These are phyloP conservation scores for Sclerotinia subarctica DNA, from an alignment of 2,329 filamentous ascomycete species.

Conservation along the genomic window DNA sequence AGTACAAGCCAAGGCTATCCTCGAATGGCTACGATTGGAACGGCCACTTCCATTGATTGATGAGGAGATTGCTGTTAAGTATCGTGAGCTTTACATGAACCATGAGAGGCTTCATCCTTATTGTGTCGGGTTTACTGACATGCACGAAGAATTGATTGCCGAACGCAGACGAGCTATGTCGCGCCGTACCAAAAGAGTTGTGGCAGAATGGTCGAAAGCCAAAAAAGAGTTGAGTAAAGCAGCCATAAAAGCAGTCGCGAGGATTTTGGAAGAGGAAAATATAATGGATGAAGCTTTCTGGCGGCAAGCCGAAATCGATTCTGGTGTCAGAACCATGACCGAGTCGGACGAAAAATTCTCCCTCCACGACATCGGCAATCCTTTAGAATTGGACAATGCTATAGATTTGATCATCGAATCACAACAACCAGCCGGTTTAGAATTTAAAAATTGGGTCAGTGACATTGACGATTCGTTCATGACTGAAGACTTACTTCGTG, in stretches of 20 bases:
- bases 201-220: no score
- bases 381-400: neutral
- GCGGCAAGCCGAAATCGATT: constrained; percentile 11
- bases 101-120: neutral
- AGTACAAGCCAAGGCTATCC: neutral
- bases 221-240: rapidly evolving
- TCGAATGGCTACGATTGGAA: neutral
- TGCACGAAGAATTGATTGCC: neutral
- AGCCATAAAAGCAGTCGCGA: rapidly evolving
- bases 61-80: neutral
- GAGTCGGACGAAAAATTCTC: neutral
- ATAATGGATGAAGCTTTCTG: neutral
- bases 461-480: neutral
- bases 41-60: constrained; percentile 9
- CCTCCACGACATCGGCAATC: neutral
- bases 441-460: neutral
- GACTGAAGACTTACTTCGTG: neutral
- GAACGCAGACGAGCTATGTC: rapidly evolving
- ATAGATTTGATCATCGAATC: neutral
- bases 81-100: rapidly evolving
- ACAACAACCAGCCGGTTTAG: neutral
- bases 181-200: rapidly evolving
- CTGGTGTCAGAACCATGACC: neutral
- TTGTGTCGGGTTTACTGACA: constrained; percentile 5
- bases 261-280: neutral